Conservation (phyloP, 768 basidiomycete species). For the Termitomyces sp. region DNA sequence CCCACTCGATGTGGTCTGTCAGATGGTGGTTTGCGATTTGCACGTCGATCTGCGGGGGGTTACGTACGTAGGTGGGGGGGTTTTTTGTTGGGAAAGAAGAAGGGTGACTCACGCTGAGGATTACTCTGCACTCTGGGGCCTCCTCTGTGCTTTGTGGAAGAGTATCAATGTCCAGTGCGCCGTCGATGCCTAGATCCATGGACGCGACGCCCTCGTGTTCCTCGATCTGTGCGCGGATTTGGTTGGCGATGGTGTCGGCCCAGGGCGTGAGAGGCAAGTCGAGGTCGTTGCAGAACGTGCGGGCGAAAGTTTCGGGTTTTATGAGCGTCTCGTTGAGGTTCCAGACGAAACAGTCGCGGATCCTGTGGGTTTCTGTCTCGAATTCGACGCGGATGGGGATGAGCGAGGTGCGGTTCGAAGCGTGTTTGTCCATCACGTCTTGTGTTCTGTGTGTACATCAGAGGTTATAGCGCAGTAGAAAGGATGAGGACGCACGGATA, state of each 20-base stretch:
- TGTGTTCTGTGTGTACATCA: conserved; percentile 42
- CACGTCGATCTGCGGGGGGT: conserved; percentile 76
- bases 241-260: conserved; percentile 76
- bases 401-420: conserved; percentile 48
- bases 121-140: conserved; percentile 75
- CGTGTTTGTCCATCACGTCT: conserved; percentile 63
- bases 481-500: conserved; percentile 60
- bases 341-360: conserved; percentile 97
- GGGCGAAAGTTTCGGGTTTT: conserved; percentile 82
- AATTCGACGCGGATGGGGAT: conserved; percentile 96
- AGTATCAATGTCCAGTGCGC: conserved; percentile 44
- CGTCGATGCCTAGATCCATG: conserved; percentile 69
- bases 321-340: conserved; percentile 87
- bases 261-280: conserved; percentile 67
- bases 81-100: not conserved
- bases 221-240: conserved; percentile 89
- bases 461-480: not conserved
- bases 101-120: conserved; percentile 63
- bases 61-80: not conserved
- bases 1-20: conserved; percentile 97
- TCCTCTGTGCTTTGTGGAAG: conserved; percentile 46
- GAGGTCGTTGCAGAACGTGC: conserved; percentile 84
- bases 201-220: conserved; percentile 82
- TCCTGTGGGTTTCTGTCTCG: conserved; percentile 85
- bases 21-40: conserved; percentile 92